phyloP scores from a whole-genome alignment of 2,329 filamentous ascomycete genomes.

The Helotiales sp. region DNA sequence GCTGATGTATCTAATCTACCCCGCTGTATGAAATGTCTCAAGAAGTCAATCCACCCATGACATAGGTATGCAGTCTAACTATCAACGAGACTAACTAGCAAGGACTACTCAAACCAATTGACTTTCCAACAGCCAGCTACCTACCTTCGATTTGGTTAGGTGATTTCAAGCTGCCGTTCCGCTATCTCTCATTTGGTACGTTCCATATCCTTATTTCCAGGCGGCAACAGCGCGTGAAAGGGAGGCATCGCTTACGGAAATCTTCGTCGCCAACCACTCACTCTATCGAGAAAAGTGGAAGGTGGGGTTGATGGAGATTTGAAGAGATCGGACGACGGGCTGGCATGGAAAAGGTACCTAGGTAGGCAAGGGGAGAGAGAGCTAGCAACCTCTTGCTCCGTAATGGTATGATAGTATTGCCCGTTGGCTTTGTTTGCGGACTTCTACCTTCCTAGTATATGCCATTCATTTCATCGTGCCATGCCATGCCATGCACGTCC shows the following conservation, averaged over 20 bases:
- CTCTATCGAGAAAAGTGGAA: not conserved
- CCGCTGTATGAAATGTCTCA: not conserved
- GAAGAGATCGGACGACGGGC: no score
- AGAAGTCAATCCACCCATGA: not conserved
- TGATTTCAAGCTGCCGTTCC: not conserved
- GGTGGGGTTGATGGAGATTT: not conserved
- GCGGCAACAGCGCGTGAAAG: constrained; percentile 37
- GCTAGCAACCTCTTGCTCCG: constrained; percentile 15
- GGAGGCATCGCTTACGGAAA: constrained; percentile 25
- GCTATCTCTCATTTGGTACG: no score
- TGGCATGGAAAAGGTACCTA: not conserved
- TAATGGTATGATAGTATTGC: constrained; percentile 17
- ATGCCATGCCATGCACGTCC: no score
- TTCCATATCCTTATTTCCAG: constrained; percentile 25
- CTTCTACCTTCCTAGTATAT: no score
- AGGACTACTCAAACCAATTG: not conserved
- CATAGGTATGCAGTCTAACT: not conserved
- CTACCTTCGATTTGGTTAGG: not conserved
- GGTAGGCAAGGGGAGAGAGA: no score
- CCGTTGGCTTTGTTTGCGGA: not conserved
- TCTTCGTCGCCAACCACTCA: not conserved
- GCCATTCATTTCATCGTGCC: no score
- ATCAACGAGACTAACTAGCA: not conserved
- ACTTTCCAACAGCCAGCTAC: not conserved
- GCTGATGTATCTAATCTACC: constrained; percentile 1